Evolutionary conservation across 1,284 basidiomycete species (phyloP).

Genomic region (Acaromyces ingoldii): DNA sequence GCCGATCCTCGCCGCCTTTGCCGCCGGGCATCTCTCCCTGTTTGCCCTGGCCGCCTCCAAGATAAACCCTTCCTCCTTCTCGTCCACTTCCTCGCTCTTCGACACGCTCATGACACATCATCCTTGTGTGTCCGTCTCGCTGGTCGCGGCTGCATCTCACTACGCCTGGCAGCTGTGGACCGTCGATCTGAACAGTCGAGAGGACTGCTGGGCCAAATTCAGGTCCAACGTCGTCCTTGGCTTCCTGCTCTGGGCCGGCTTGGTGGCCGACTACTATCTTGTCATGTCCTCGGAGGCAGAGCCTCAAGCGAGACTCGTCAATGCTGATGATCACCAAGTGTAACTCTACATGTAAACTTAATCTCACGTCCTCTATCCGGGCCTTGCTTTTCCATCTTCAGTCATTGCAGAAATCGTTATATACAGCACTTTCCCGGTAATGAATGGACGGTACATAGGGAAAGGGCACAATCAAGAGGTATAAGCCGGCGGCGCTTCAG

Average conservation of each 20-base stretch:
- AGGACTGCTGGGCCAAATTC: slow-evolving; percentile 91
- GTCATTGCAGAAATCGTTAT: no score
- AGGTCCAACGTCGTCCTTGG: slow-evolving; percentile 82
- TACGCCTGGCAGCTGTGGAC: slow-evolving; percentile 71
- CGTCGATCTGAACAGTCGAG: slow-evolving; percentile 66
- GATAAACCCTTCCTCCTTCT: no score
- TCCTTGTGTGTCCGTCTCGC: slow-evolving; percentile 71
- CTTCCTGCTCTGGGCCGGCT: slow-evolving; percentile 80
- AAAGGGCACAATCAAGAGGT: no score
- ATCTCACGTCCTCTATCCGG: no score
- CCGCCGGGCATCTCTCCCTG: slow-evolving; percentile 58
- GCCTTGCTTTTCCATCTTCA: no score
- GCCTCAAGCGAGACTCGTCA: no score
- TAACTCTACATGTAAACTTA: no score
- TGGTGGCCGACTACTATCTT: slow-evolving; percentile 70
- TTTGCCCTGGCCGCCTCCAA: neutral
- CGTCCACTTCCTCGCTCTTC: slow-evolving; percentile 53
- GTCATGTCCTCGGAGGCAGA: no score
- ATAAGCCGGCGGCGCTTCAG: no score
- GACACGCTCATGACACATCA: slow-evolving; percentile 60
- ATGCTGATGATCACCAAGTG: no score
- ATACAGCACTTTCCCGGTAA: no score
- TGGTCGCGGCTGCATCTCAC: slow-evolving; percentile 69
- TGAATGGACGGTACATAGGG: no score
- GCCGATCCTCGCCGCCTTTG: slow-evolving; percentile 70